These are phyloP conservation scores for Rhodotorula diobovata DNA, from an alignment of 768 basidiomycete genomes.

Conservation along the genomic window DNA sequence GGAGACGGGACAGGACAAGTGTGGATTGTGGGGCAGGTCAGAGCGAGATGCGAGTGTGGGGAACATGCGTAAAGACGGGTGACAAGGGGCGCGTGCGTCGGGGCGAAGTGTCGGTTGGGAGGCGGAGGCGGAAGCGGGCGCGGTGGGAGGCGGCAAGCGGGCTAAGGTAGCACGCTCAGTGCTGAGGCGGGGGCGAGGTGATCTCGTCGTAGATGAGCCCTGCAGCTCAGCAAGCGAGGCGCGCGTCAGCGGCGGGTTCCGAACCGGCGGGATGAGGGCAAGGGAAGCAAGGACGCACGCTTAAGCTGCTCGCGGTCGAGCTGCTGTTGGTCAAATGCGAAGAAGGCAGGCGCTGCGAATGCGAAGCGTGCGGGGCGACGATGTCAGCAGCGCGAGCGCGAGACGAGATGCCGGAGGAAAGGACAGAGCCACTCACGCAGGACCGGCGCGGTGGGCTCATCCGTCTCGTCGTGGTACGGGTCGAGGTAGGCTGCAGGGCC, in stretches of 20 bases:
- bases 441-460: constrained; percentile 93
- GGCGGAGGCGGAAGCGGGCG: background rate
- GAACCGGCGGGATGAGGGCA: background rate
- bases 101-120: background rate
- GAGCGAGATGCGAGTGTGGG: background rate
- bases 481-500: constrained; percentile 14
- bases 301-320: constrained; percentile 95
- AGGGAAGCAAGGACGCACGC: constrained; percentile 24
- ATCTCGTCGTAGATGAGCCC: constrained; percentile 44
- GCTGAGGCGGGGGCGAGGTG: constrained; percentile 33
- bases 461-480: constrained; percentile 78
- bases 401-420: too few species aligned
- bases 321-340: constrained; percentile 95
- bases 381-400: background rate
- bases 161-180: background rate
- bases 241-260: background rate
- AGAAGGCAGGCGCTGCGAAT: constrained; percentile 66
- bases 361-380: background rate
- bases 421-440: constrained; percentile 58
- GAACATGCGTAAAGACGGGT: background rate
- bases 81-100: too few species aligned
- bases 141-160: background rate
- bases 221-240: background rate
- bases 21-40: background rate
- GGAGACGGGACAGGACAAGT: background rate